Conservation (phyloP, 768 basidiomycete species). For the Lenzites betulinus region DNA sequence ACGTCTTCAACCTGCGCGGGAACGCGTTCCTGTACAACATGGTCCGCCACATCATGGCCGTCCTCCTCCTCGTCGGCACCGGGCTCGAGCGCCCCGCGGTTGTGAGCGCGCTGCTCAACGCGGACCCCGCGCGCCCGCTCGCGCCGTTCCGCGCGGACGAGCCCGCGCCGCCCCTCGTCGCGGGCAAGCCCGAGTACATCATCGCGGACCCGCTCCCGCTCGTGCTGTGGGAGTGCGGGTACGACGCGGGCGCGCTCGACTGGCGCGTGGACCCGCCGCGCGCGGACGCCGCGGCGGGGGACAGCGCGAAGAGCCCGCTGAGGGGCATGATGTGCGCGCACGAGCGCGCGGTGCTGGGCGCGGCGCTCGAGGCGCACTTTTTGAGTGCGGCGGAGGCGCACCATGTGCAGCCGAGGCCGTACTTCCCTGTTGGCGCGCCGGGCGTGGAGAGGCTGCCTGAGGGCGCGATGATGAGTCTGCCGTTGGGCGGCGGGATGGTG, state of each 20-base stretch:
- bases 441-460: constrained; percentile 6
- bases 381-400: constrained; percentile 53
- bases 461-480: constrained; percentile 47
- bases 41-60: constrained; percentile 91
- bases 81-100: constrained; percentile 75
- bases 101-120: constrained; percentile 74
- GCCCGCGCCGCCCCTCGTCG: constrained; percentile 49
- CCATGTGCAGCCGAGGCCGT: constrained; percentile 45
- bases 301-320: constrained; percentile 24
- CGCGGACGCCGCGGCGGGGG: constrained; percentile 27
- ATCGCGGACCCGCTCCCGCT: constrained; percentile 94
- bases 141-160: constrained; percentile 36
- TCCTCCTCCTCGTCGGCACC: constrained; percentile 86
- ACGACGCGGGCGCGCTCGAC: constrained; percentile 59
- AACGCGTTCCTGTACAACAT: constrained; percentile 94
- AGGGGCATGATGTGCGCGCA: constrained; percentile 32
- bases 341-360: constrained; percentile 63
- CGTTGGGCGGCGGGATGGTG: constrained; percentile 71
- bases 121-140: constrained; percentile 48
- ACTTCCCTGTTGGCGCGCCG: constrained; percentile 38
- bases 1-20: constrained; percentile 84
- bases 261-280: constrained; percentile 69
- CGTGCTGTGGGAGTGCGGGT: constrained; percentile 89
- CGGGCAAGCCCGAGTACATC: constrained; percentile 83
- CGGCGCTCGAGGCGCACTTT: constrained; percentile 67